Conservation (phyloP, 495 filamentous ascomycete species). For the Cudoniella acicularis region DNA sequence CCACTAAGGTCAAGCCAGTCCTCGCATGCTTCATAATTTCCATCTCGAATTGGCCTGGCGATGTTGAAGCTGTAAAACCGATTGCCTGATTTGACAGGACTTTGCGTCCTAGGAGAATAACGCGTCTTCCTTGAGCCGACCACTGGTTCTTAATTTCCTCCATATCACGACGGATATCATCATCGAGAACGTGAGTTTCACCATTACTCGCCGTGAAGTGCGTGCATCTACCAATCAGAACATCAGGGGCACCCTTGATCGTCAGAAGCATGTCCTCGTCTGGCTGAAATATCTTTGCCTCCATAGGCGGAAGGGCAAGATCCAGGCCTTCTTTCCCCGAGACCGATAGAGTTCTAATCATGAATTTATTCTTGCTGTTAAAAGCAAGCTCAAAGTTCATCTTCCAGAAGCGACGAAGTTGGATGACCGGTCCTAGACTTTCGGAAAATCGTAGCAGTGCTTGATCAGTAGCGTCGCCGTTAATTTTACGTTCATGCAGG, state of each 20-base stretch:
- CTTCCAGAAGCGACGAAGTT: conserved; percentile 47
- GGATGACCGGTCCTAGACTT: conserved; percentile 44
- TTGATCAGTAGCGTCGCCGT: conserved; percentile 71
- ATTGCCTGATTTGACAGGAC: conserved; percentile 35
- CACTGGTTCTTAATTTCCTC: conserved; percentile 55
- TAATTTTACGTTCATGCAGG: conserved; percentile 52
- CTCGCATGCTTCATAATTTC: conserved; percentile 45
- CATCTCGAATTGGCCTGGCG: conserved; percentile 47
- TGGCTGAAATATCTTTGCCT: conserved; percentile 34
- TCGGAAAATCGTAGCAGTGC: conserved; percentile 67
- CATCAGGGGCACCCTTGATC: conserved; percentile 64
- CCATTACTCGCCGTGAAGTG: conserved; percentile 46
- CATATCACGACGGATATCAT: conserved; percentile 34
- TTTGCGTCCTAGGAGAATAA: conserved; percentile 61
- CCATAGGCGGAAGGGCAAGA: conserved; percentile 31
- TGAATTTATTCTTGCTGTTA: conserved; percentile 78
- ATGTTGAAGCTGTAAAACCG: conserved; percentile 26
- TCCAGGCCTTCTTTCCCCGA: conserved; percentile 33
- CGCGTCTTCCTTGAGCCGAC: conserved; percentile 60
- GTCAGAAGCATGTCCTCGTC: conserved; percentile 40
- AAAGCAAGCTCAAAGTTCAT: conserved; percentile 65
- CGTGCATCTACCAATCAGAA: conserved; percentile 53
- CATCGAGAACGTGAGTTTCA: conserved; percentile 38
- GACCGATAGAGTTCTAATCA: conserved; percentile 48
- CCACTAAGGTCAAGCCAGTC: conserved; percentile 53